A percentile compares a stretch with the other conserved stretches of the same genome.
phyloP scores from a whole-genome alignment of 1,139 yeast genomes.

The Magnusiomyces magnusii region DNA sequence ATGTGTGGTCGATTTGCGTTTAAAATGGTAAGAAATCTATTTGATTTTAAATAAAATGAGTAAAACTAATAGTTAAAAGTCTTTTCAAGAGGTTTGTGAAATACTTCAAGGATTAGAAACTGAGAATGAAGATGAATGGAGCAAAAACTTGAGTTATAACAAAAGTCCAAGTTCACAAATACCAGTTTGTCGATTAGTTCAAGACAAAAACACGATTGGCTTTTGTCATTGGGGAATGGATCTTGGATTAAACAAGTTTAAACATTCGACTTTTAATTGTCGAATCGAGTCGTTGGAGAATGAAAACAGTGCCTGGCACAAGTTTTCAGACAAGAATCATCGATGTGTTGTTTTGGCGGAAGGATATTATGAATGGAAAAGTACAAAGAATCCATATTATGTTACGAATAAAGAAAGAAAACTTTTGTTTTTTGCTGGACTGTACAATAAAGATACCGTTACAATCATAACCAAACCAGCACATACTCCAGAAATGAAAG shows the following conservation, averaged over 20 bases:
- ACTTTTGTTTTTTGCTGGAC: slow-evolving; percentile 63
- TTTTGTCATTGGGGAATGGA: slow-evolving; percentile 51
- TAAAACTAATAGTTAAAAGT: slow-evolving; percentile 4
- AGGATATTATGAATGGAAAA: slow-evolving; percentile 83
- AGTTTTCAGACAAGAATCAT: slow-evolving; percentile 16
- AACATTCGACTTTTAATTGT: slow-evolving; percentile 29
- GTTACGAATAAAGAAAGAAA: slow-evolving; percentile 31
- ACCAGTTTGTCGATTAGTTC: slow-evolving; percentile 28
- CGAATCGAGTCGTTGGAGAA: slow-evolving; percentile 28
- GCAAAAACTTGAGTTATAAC: slow-evolving; percentile 8
- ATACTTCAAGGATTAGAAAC: neutral
- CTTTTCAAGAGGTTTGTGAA: slow-evolving; percentile 14
- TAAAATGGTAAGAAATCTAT: slow-evolving; percentile 17
- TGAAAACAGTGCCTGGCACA: slow-evolving; percentile 27
- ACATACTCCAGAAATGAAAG: slow-evolving; percentile 42
- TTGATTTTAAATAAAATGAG: neutral
- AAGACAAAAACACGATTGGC: slow-evolving; percentile 41
- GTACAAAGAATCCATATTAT: slow-evolving; percentile 53
- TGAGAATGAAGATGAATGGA: no score
- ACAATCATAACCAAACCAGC: slow-evolving; percentile 74
- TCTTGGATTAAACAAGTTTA: slow-evolving; percentile 25
- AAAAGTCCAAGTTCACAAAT: slow-evolving; percentile 9
- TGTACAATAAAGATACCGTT: slow-evolving; percentile 51
- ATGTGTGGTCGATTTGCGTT: slow-evolving; percentile 20
- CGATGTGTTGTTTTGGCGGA: slow-evolving; percentile 68